These are phyloP conservation scores for Mortierella sp. DNA, from an alignment of 371 early-diverging fungal genomes.

Conservation along the genomic window DNA sequence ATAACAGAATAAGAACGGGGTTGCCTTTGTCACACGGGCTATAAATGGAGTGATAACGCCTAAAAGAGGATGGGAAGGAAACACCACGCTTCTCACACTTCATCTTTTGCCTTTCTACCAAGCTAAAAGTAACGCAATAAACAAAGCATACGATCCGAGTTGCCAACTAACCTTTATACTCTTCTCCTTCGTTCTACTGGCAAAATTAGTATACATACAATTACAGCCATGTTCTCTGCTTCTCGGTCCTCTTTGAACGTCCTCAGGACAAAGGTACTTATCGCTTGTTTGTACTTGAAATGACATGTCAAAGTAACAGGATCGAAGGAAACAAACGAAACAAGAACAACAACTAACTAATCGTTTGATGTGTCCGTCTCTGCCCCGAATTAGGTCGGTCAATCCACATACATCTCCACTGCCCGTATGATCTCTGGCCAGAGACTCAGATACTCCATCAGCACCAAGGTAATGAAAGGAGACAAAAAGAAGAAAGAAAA, in stretches of 20 bases:
- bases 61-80: not conserved
- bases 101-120: not conserved
- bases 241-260: slow-evolving; percentile 46
- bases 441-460: slow-evolving; percentile 51
- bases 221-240: slow-evolving; percentile 40
- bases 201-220: not conserved
- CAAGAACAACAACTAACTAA: not conserved
- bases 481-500: not conserved
- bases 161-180: not conserved
- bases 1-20: not conserved
- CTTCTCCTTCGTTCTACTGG: not conserved
- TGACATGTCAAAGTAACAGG: not conserved
- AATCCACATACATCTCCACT: slow-evolving; percentile 52
- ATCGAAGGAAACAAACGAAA: not conserved
- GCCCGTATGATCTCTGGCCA: slow-evolving; percentile 56
- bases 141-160: not conserved
- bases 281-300: not conserved
- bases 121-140: not conserved
- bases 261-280: slow-evolving; percentile 49
- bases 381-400: slow-evolving; percentile 30
- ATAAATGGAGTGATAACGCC: not conserved
- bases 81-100: not conserved
- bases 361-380: not conserved
- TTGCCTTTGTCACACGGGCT: not conserved
- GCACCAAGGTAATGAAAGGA: slow-evolving; percentile 40